These are phyloP conservation scores for Sicyos edulis DNA, from an alignment of 306 rosid genomes.

Conservation along the genomic window DNA sequence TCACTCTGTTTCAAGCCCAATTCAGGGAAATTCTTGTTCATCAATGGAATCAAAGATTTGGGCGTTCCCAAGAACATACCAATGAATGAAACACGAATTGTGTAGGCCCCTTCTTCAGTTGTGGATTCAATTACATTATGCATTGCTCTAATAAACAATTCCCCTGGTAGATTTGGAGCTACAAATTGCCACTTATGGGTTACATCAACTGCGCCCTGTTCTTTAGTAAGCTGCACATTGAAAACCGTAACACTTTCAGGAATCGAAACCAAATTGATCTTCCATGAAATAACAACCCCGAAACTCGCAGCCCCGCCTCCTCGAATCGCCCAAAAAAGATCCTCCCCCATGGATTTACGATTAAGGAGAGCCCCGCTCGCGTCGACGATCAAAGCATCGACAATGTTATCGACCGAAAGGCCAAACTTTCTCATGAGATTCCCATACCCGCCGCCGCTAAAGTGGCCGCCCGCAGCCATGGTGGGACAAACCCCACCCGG, in stretches of 20 bases:
- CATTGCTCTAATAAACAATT: slow-evolving; percentile 41
- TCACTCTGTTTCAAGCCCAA: slow-evolving; percentile 39
- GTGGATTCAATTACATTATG: slow-evolving; percentile 25
- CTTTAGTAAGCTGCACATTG: slow-evolving; percentile 27
- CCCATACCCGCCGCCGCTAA: slow-evolving; percentile 81
- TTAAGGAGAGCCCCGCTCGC: slow-evolving; percentile 44
- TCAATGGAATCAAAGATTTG: slow-evolving; percentile 32
- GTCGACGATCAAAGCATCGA: slow-evolving; percentile 61
- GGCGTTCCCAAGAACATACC: slow-evolving; percentile 41
- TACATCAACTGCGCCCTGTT: slow-evolving; percentile 41
- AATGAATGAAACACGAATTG: slow-evolving; percentile 46
- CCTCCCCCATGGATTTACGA: slow-evolving; percentile 58
- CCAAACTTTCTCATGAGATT: slow-evolving; percentile 60
- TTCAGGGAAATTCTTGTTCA: slow-evolving; percentile 45
- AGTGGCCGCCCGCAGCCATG: slow-evolving; percentile 72
- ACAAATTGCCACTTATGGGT: slow-evolving; percentile 59
- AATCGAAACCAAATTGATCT: slow-evolving; percentile 41
- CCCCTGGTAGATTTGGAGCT: slow-evolving; percentile 37
- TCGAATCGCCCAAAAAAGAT: slow-evolving; percentile 73
- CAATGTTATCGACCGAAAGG: slow-evolving; percentile 50
- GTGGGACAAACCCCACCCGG: slow-evolving; percentile 63
- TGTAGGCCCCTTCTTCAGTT: slow-evolving; percentile 30
- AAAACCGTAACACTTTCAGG: slow-evolving; percentile 56
- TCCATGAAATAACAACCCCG: slow-evolving; percentile 59
- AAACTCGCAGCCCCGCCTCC: slow-evolving; percentile 83